phyloP scores from a whole-genome alignment of 441 rosid species.

The Euphorbia schlechtendalii region DNA sequence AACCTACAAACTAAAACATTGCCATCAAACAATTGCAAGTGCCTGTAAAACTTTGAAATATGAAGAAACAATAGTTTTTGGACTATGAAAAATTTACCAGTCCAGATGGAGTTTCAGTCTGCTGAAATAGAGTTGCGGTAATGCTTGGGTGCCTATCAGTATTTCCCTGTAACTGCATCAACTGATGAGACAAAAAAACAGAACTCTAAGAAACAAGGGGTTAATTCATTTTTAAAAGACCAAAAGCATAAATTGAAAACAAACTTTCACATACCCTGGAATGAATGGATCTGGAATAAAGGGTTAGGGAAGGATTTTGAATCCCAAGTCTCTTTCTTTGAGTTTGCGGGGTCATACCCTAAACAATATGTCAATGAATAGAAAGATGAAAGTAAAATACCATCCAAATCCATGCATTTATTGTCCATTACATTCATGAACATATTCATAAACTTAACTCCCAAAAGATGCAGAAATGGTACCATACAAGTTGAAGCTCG shows the following conservation, averaged over 20 bases:
- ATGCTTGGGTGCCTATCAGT: conserved; percentile 30
- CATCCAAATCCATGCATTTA: too few relatives aligned
- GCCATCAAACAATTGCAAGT: background rate
- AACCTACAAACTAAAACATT: background rate
- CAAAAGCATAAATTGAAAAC: conserved; percentile 13
- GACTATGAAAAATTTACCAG: conserved; percentile 39
- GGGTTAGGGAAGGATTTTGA: conserved; percentile 59
- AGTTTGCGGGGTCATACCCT: conserved; percentile 61
- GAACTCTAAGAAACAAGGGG: conserved; percentile 13
- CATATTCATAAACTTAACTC: too few relatives aligned
- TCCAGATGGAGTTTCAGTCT: conserved; percentile 36
- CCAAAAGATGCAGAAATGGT: too few relatives aligned
- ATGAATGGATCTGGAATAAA: conserved; percentile 62
- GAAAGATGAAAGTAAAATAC: too few relatives aligned
- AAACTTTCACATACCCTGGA: conserved; percentile 45
- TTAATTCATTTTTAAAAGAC: conserved; percentile 15
- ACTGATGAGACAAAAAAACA: conserved; percentile 23
- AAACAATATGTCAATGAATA: too few relatives aligned
- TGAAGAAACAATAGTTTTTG: background rate
- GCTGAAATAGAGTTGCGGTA: conserved; percentile 39
- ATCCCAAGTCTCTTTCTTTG: conserved; percentile 55
- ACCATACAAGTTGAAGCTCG: too few relatives aligned
- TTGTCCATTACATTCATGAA: too few relatives aligned
- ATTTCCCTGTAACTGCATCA: conserved; percentile 40
- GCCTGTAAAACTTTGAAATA: background rate